Conservation (phyloP, 2,329 filamentous ascomycete species). For the Pestalotiopsis sp. region DNA sequence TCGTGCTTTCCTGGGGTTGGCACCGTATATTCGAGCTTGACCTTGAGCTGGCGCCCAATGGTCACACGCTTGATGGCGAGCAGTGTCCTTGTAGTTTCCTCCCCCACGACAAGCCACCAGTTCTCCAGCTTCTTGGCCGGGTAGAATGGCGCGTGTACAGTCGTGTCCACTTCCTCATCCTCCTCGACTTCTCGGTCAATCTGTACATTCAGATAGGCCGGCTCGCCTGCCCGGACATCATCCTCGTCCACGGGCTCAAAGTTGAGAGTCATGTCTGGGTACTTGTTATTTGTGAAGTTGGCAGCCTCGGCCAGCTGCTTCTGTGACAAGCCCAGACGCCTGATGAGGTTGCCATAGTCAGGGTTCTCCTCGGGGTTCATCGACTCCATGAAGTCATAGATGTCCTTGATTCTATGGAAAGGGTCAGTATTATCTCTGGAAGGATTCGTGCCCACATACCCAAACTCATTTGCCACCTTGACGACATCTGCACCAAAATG, state of each 20-base stretch:
- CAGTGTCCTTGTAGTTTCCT: slow-evolving; percentile 84
- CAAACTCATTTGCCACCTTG: slow-evolving; percentile 77
- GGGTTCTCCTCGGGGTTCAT: slow-evolving; percentile 96
- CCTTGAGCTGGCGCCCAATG: slow-evolving; percentile 75
- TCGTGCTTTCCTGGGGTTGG: slow-evolving; percentile 82
- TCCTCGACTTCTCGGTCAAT: slow-evolving; percentile 83
- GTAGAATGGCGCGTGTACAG: slow-evolving; percentile 95
- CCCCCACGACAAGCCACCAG: slow-evolving; percentile 97
- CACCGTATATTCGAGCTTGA: slow-evolving; percentile 85
- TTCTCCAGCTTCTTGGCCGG: slow-evolving; percentile 91
- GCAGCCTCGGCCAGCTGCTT: slow-evolving; percentile 86
- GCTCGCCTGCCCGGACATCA: slow-evolving; percentile 76
- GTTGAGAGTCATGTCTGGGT: slow-evolving; percentile 91
- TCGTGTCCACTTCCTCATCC: slow-evolving; percentile 71
- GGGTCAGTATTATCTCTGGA: slow-evolving; percentile 21
- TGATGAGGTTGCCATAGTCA: slow-evolving; percentile 76
- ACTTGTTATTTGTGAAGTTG: slow-evolving; percentile 92
- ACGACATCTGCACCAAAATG: slow-evolving; percentile 86
- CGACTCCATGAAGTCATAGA: slow-evolving; percentile 97
- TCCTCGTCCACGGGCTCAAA: slow-evolving; percentile 84
- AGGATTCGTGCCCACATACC: slow-evolving; percentile 50
- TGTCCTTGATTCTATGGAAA: slow-evolving; percentile 73
- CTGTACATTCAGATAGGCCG: slow-evolving; percentile 80
- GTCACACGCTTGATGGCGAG: slow-evolving; percentile 95
- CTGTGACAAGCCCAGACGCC: slow-evolving; percentile 77